phyloP scores from a whole-genome alignment of 2,329 filamentous ascomycete species.

The Rutstroemia sydowiana region DNA sequence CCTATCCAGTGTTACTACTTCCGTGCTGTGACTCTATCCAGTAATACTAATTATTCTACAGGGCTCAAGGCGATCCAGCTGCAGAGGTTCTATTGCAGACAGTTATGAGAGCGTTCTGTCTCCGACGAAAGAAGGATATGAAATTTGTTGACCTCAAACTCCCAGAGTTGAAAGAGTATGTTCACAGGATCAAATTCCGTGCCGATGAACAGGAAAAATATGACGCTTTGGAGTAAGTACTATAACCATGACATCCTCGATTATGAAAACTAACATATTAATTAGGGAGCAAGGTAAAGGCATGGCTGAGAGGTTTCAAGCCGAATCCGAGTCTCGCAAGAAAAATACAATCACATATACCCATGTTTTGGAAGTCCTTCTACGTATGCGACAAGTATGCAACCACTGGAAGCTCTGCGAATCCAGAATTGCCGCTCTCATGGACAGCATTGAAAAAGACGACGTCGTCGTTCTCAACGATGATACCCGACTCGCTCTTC shows the following conservation, averaged over 20 bases:
- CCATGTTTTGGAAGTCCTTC: constrained; percentile 69
- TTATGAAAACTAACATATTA: constrained; percentile 20
- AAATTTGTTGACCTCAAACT: constrained; percentile 74
- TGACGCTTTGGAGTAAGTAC: constrained; percentile 56
- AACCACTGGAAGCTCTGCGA: constrained; percentile 83
- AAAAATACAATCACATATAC: constrained; percentile 53
- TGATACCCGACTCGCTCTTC: constrained; percentile 65
- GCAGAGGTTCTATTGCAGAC: constrained; percentile 63
- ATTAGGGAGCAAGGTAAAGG: constrained; percentile 64
- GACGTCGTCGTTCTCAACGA: constrained; percentile 61
- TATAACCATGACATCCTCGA: background rate
- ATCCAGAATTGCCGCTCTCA: constrained; percentile 63
- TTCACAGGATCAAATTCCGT: constrained; percentile 68
- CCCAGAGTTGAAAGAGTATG: constrained; percentile 68
- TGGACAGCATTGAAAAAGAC: constrained; percentile 60
- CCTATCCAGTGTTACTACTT: background rate
- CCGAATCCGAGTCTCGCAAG: constrained; percentile 17
- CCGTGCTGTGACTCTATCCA: background rate
- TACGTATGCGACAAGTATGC: constrained; percentile 78
- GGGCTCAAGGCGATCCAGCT: constrained; percentile 44
- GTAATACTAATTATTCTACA: background rate
- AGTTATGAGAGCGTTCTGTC: constrained; percentile 72
- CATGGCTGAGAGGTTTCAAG: constrained; percentile 53
- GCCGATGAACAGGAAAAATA: constrained; percentile 72
- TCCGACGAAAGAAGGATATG: constrained; percentile 84